Percentiles rank a stretch among this genome's conserved stretches.
Evolutionary conservation across 441 rosid genomes (phyloP).

Genomic region (Brassica hybrid): DNA sequence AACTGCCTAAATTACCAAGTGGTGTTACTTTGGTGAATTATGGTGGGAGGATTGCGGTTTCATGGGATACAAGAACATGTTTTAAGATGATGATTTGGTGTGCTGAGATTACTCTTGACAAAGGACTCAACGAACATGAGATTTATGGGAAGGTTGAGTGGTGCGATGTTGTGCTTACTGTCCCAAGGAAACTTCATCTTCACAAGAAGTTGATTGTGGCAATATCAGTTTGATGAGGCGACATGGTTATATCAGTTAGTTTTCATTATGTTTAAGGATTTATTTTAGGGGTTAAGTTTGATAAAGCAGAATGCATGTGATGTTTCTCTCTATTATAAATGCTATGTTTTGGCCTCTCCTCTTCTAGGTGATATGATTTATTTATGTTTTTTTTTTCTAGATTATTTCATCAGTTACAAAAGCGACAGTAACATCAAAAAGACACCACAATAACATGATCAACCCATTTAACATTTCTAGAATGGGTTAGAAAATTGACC

Average conservation of each 20-base stretch:
- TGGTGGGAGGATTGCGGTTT: background rate
- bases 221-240: background rate
- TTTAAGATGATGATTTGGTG: background rate
- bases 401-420: background rate
- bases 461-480: background rate
- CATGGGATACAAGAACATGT: background rate
- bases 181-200: background rate
- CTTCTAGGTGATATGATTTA: background rate
- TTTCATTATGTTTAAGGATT: background rate
- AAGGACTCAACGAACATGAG: background rate
- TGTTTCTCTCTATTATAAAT: background rate
- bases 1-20: background rate
- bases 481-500: background rate
- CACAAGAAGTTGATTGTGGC: background rate
- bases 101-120: background rate
- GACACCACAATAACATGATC: background rate
- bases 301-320: background rate
- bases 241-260: background rate
- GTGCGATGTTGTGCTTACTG: background rate
- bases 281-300: background rate
- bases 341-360: background rate
- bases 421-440: background rate
- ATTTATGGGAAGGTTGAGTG: constrained; percentile 1
- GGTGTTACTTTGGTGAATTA: background rate
- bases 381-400: background rate